These are phyloP conservation scores for Penicillium sp. DNA, from an alignment of 2,329 filamentous ascomycete species.

Conservation along the genomic window DNA sequence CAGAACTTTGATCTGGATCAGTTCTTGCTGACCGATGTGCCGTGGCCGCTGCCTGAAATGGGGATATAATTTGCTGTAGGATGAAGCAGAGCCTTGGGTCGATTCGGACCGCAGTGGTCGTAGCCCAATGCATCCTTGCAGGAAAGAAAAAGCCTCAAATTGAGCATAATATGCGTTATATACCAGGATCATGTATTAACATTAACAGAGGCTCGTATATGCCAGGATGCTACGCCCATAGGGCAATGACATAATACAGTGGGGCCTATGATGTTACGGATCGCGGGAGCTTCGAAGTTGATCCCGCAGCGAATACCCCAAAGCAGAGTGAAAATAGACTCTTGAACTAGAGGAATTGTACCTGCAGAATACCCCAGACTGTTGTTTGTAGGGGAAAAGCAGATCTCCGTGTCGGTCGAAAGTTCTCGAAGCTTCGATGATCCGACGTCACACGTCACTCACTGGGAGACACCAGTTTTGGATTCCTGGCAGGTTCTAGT, in stretches of 20 bases:
- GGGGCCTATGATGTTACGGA: slow-evolving; percentile 14
- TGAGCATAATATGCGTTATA: no score
- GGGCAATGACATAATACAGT: slow-evolving; percentile 7
- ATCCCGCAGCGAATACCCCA: not conserved
- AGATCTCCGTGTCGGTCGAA: slow-evolving; percentile 22
- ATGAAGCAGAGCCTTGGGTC: no score
- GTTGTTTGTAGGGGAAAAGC: not conserved
- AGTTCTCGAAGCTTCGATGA: slow-evolving; percentile 41
- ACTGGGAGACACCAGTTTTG: slow-evolving; percentile 16
- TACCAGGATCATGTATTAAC: no score
- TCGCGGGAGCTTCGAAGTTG: slow-evolving; percentile 1
- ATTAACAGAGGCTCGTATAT: no score
- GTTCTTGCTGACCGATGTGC: slow-evolving; percentile 37
- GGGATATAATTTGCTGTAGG: slow-evolving; percentile 19
- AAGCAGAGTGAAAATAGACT: not conserved
- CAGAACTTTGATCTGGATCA: slow-evolving; percentile 50
- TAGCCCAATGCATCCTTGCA: no score
- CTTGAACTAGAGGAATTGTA: not conserved
- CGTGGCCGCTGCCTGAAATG: slow-evolving; percentile 31
- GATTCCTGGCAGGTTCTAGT: slow-evolving; percentile 10
- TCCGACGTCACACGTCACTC: slow-evolving; percentile 38
- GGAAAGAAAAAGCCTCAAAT: no score
- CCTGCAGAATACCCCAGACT: not conserved
- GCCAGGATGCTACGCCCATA: no score
- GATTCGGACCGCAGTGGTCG: no score